A percentile compares a stretch with the other conserved stretches of the same genome.
These are phyloP conservation scores for Kalanchoe fedtschenkoi DNA, from an alignment of 164 flowering plant species.

Conservation along the genomic window DNA sequence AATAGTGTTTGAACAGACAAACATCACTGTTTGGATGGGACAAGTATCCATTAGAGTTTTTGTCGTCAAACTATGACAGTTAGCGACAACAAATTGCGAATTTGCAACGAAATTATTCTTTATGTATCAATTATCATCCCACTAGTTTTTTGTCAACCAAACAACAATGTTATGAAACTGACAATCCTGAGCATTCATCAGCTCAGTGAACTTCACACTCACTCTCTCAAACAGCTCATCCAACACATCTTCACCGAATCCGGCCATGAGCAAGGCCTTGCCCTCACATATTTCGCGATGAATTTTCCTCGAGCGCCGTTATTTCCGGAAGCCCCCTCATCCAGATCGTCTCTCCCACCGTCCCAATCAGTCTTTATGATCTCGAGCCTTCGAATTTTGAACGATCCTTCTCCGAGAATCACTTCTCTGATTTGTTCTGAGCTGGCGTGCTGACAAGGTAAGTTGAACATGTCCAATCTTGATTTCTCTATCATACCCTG, in stretches of 20 bases:
- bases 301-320: slow-evolving; percentile 1
- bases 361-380: not conserved
- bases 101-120: no score
- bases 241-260: no score
- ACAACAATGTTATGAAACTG: not conserved
- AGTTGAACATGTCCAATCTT: slow-evolving; percentile 6
- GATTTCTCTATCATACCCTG: not conserved
- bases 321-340: no score
- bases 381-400: not conserved
- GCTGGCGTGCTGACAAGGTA: slow-evolving; percentile 2
- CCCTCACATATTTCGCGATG: not conserved
- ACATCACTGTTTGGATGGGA: no score
- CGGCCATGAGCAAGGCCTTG: not conserved
- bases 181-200: not conserved
- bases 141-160: not conserved
- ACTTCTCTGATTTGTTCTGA: not conserved
- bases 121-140: no score
- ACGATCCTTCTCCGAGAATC: slow-evolving; percentile 9
- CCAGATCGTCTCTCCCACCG: not conserved
- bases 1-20: no score
- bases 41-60: no score
- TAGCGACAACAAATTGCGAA: no score
- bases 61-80: no score
- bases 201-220: not conserved
- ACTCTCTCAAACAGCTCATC: no score